Evolutionary conservation across 495 filamentous ascomycete genomes (phyloP), one percentile per base, ranked within the genome.

Genomic region (Penicillium alfredii): DNA sequence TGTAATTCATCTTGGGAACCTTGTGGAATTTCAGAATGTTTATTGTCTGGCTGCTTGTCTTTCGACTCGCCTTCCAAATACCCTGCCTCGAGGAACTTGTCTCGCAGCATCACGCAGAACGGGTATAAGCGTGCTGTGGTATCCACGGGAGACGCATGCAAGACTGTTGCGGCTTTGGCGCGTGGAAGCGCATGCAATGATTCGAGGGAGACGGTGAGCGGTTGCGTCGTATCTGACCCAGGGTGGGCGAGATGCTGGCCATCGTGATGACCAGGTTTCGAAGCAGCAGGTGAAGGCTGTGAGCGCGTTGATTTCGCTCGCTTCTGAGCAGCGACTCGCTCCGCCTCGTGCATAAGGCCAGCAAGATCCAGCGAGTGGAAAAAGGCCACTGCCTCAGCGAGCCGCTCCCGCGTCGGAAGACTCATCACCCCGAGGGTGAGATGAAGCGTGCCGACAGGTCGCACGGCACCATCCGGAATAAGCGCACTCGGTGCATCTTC

Each of bases 351-450:
- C 27, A 86, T 60, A 16, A 88, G 47, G 14, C 57, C 49, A 8
- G 35, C 44, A 9, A 84, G 49, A 44, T 81, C 64, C 4, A 89
- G 51, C 3, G 54, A 51, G 8, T 61, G 50, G 12, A 93, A 63
- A 14, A 84, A 58, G 1, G 57, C 44, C 13, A 74, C 49, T 0
- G 84, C 88, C 25, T 67, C 66, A 4, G 78, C 67, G 0, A 94
- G 46, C 1, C 67, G 59, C 25, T 76, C 70, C 10, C 62, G 56
- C 0, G 58, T 72, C 1, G 72, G 54, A 7, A 95, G 74, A 40
- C 77, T 84, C 82, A 96, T 88, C 3, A 94, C 86, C 1, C 88
- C 88, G 5, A 95, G 59, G 1, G 90, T 95, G 2, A 94, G 63
- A 59, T 95, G 90, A 17, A 94, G 61, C 0, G 86, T 87, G 3